Evolutionary conservation across 352 stramenopile genomes (phyloP).

Genomic region (Phytopythium vexans): DNA sequence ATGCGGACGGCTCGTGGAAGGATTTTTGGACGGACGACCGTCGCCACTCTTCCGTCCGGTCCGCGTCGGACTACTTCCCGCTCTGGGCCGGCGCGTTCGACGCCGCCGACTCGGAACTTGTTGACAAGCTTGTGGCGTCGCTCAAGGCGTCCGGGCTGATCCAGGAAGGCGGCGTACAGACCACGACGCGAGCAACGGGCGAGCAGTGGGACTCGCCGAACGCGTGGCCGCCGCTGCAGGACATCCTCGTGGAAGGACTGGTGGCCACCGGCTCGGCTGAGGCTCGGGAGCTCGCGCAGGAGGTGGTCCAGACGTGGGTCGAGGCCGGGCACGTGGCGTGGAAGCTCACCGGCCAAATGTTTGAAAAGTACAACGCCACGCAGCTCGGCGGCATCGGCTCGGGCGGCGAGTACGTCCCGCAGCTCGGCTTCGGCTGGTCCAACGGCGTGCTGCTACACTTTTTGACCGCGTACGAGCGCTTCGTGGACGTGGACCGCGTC

Average conservation of each 20-base stretch:
- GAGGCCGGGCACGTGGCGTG: conserved; percentile 54
- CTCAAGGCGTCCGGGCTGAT: conserved; percentile 60
- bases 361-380: conserved; percentile 87
- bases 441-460: conserved; percentile 87
- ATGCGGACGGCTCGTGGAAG: conserved; percentile 53
- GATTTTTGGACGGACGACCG: conserved; percentile 61
- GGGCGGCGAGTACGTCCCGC: conserved; percentile 85
- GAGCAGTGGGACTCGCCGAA: conserved; percentile 89
- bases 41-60: conserved; percentile 35
- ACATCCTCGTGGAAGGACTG: conserved; percentile 79
- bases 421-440: conserved; percentile 86
- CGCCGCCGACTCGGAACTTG: conserved; percentile 26
- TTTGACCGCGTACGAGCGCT: conserved; percentile 39
- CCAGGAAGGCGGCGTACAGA: conserved; percentile 59
- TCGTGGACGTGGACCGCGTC: conserved; percentile 10
- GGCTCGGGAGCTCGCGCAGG: conserved; percentile 41
- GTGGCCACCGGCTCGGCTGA: conserved; percentile 40
- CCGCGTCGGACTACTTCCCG: conserved; percentile 69
- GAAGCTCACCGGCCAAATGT: conserved; percentile 75
- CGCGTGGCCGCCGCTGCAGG: conserved; percentile 81
- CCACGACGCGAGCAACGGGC: conserved; percentile 61
- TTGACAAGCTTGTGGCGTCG: conserved; percentile 40
- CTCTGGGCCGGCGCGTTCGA: conserved; percentile 80
- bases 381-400: conserved; percentile 56
- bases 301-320: conserved; percentile 64